Evolutionary conservation across 176 grass and related monocot genomes (phyloP), one percentile per base, ranked within the genome.

Genomic region (Aegilops speltoides): DNA sequence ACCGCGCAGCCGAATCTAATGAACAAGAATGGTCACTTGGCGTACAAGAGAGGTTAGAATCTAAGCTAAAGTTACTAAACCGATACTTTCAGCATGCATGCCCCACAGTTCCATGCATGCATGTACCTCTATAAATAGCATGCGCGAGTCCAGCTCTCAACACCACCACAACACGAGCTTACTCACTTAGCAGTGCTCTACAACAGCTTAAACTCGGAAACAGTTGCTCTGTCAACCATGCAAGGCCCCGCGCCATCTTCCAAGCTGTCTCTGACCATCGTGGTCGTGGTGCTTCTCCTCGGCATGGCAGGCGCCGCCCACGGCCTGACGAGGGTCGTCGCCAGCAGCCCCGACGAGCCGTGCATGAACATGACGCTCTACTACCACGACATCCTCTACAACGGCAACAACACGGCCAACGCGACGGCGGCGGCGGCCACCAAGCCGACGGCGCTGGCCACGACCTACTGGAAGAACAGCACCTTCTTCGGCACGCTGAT

Each of bases 301-400:
- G 56, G 78, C 68, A 22, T 12, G 32, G 29, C 38, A 29, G n/a
- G 70, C 32, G 59, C 22, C 69, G 60, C 60, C 31, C 60, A 82
- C 64, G 86, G 86, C 64, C 14, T 2, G 6, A 34, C 7, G 17
- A 23, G 67, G 85, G 1, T 46, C 5, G 14, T 80, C 26, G 48
- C 85, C 19, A 87, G 20, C 68, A 72, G 3, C 78, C 23, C 32
- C 29, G 57, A 37, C 40, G 45, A 31, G 80, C 86, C 86, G 48
- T 83, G 52, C 52, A 56, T 2, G 52, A 56, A 56, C 52, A 56
- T 56, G 52, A 56, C 76, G 50, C 32, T 86, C 32, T 86, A 61
- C 84, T 86, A 71, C 84, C 76, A 86, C 65, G 65, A 86, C 84
- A 86, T 79, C 72, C 72, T 88, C 46, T 88, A 77, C 79, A 22